A percentile compares a stretch with the other conserved stretches of the same genome.
Conservation (phyloP, 345 rosid species). For the Rhizophora mangle region DNA sequence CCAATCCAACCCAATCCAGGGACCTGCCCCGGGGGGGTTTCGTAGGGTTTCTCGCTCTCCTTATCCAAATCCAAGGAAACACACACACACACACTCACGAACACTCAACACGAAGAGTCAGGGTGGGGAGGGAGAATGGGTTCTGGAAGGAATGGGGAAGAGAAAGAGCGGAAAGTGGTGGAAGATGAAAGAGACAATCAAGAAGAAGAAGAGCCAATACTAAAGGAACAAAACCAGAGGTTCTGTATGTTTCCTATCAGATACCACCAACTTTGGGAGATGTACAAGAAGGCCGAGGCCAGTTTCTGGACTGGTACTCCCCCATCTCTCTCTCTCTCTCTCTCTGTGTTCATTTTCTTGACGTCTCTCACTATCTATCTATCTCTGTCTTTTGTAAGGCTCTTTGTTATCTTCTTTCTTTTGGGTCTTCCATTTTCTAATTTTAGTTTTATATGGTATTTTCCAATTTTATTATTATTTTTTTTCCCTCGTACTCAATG, state of each 20-base stretch:
- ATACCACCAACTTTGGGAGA: conserved; percentile 78
- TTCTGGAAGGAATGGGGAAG: conserved; percentile 13
- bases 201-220: conserved; percentile 42
- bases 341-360: background rate
- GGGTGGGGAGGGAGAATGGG: conserved; percentile 7
- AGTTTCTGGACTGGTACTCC: conserved; percentile 66
- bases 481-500: background rate
- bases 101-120: background rate
- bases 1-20: no score
- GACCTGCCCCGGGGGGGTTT: no score
- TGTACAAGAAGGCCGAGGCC: conserved; percentile 94
- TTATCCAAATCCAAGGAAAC: no score
- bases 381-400: background rate
- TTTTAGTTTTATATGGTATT: background rate
- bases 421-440: background rate
- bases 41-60: no score
- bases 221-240: conserved; percentile 67
- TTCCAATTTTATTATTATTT: no score
- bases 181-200: background rate
- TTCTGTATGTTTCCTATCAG: conserved; percentile 87
- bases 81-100: background rate
- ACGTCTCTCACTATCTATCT: background rate
- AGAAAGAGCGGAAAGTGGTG: background rate
- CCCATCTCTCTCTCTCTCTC: background rate
- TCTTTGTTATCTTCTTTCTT: background rate